Percentiles rank a stretch among this genome's conserved stretches.
These are phyloP conservation scores for Phlebiopsis flavidoalba DNA, from an alignment of 768 basidiomycete species.

Conservation along the genomic window DNA sequence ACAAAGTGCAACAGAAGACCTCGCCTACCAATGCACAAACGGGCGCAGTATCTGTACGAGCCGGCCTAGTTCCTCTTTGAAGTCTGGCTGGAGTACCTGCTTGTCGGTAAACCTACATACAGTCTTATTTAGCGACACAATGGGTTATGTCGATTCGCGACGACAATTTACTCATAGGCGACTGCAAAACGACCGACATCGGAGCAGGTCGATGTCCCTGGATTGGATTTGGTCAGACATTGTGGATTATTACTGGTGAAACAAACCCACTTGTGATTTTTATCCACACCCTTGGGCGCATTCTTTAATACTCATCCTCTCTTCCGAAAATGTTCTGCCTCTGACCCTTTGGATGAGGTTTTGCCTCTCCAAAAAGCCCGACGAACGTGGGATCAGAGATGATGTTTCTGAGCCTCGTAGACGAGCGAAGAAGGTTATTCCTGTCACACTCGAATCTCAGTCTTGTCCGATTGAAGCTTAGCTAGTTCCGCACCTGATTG, in stretches of 20 bases:
- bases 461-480: background rate
- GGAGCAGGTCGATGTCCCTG: slow-evolving; percentile 89
- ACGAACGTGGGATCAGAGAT: slow-evolving; percentile 73
- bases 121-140: background rate
- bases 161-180: slow-evolving; percentile 42
- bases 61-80: slow-evolving; percentile 54
- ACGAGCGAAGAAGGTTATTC: slow-evolving; percentile 56
- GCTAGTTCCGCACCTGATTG: slow-evolving; percentile 44
- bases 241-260: background rate
- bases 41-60: slow-evolving; percentile 58
- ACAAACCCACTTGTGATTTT: slow-evolving; percentile 61
- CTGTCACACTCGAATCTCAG: slow-evolving; percentile 25
- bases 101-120: slow-evolving; percentile 63
- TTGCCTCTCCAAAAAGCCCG: slow-evolving; percentile 67
- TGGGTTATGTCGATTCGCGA: background rate
- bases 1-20: background rate
- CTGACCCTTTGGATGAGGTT: slow-evolving; percentile 53
- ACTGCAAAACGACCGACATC: slow-evolving; percentile 78
- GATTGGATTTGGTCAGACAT: background rate
- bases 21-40: slow-evolving; percentile 70
- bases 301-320: slow-evolving; percentile 87
- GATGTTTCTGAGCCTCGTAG: slow-evolving; percentile 57
- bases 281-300: slow-evolving; percentile 86
- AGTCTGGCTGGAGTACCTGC: slow-evolving; percentile 63
- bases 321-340: slow-evolving; percentile 78